phyloP scores from a whole-genome alignment of 305 asterid species.

The Solanum hybrid region DNA sequence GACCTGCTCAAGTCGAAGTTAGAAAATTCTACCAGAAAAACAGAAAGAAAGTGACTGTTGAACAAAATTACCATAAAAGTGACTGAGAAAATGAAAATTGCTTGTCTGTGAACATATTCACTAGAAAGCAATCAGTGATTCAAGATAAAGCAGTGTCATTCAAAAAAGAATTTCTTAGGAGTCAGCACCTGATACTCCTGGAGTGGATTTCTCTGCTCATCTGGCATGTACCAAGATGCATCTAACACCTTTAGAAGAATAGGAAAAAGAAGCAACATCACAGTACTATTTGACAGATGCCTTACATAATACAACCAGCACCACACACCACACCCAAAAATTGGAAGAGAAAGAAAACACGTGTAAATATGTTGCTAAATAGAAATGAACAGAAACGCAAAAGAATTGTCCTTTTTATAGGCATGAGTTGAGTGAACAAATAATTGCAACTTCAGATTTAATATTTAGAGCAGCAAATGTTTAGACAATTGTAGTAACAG shows the following conservation, averaged over 20 bases:
- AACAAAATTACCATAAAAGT: background rate
- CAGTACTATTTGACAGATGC: background rate
- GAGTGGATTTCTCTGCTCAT: conserved; percentile 86
- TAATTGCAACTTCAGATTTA: background rate
- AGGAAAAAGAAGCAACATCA: background rate
- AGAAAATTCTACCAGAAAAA: conserved; percentile 2
- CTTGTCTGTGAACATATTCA: background rate
- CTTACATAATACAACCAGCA: background rate
- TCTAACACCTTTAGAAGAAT: conserved; percentile 56
- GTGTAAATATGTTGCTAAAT: background rate
- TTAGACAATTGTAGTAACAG: background rate
- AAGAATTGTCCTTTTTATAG: background rate
- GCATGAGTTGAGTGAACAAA: background rate
- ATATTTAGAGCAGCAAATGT: background rate
- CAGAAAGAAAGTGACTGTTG: background rate
- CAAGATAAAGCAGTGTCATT: background rate
- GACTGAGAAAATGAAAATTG: background rate
- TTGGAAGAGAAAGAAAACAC: background rate
- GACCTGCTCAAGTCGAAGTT: conserved; percentile 37
- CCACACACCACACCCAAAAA: background rate
- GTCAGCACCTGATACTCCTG: conserved; percentile 83
- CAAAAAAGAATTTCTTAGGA: background rate
- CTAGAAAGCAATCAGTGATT: background rate
- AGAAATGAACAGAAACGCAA: background rate
- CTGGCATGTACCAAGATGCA: conserved; percentile 98